Evolutionary conservation across 352 stramenopile species (phyloP).

Genomic region (Aphanomyces astaci): DNA sequence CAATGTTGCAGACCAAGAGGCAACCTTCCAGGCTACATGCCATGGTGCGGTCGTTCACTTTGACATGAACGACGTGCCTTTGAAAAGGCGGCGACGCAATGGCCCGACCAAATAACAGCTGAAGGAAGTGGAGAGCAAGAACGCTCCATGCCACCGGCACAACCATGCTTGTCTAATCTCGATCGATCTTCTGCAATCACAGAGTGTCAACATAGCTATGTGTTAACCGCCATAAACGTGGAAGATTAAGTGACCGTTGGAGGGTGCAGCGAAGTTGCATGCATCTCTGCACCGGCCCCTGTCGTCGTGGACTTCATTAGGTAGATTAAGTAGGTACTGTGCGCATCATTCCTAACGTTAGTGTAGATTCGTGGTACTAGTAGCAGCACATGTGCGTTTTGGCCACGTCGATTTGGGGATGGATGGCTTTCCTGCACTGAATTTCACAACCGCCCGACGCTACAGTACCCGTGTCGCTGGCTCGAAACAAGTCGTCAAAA

Average conservation of each 20-base stretch:
- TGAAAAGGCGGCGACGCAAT: neutral
- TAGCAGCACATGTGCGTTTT: no score
- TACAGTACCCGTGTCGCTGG: neutral
- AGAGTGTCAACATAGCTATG: neutral
- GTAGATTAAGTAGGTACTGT: neutral
- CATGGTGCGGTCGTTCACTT: neutral
- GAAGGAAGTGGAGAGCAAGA: neutral
- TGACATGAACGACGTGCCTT: neutral
- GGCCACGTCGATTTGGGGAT: no score
- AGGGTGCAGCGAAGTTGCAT: neutral
- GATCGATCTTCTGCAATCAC: neutral
- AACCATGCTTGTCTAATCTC: neutral
- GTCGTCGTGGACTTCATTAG: no score
- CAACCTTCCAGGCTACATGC: neutral
- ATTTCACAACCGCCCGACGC: neutral
- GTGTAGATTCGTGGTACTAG: no score
- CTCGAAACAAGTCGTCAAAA: no score
- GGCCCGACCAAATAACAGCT: neutral
- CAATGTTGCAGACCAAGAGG: slow-evolving; percentile 1
- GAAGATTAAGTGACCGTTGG: neutral
- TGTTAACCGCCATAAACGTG: neutral
- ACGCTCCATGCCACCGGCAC: neutral
- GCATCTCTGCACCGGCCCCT: neutral
- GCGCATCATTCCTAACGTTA: neutral
- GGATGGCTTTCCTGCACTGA: no score